Percentiles rank a stretch among this genome's conserved stretches.
phyloP scores from a whole-genome alignment of 2,329 filamentous ascomycete genomes.

The Capronia epimyces region DNA sequence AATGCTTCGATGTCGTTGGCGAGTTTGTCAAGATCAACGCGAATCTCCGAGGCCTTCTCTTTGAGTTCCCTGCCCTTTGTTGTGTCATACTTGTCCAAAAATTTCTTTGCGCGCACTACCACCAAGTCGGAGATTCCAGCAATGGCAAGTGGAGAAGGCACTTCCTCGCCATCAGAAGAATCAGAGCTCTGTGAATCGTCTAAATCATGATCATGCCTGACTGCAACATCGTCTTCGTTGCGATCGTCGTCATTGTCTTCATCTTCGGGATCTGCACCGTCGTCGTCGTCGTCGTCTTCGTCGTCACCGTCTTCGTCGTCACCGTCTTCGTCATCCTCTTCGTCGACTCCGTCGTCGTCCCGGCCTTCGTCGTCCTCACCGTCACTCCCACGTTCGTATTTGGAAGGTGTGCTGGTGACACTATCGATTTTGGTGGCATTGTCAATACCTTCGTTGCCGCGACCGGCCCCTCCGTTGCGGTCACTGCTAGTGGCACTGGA shows the following conservation, averaged over 20 bases:
- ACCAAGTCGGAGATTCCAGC: conserved; percentile 65
- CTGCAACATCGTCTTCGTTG: conserved; percentile 49
- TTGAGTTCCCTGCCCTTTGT: conserved; percentile 69
- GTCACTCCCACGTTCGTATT: conserved; percentile 35
- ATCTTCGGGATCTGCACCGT: conserved; percentile 45
- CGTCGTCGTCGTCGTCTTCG: conserved; percentile 52
- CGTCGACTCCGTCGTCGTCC: conserved; percentile 50
- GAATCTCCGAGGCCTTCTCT: conserved; percentile 69
- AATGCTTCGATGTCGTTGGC: conserved; percentile 66
- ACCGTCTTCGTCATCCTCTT: conserved; percentile 48
- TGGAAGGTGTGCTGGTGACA: conserved; percentile 26
- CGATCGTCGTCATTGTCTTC: conserved; percentile 41
- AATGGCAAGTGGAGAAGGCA: conserved; percentile 37
- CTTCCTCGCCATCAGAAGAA: conserved; percentile 42
- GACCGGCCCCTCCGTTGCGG: conserved; percentile 24
- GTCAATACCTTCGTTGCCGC: not conserved
- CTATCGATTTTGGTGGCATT: not conserved
- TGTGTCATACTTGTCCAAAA: conserved; percentile 76
- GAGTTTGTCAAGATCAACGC: conserved; percentile 65
- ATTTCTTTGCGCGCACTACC: conserved; percentile 69
- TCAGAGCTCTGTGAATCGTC: conserved; percentile 66
- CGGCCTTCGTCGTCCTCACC: conserved; percentile 49
- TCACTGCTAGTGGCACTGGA: conserved; percentile 31
- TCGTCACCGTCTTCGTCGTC: conserved; percentile 50
- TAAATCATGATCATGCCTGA: conserved; percentile 49